Percentiles rank a stretch among this genome's conserved stretches.
These are phyloP conservation scores for Didymella sp. DNA, from an alignment of 2,329 filamentous ascomycete genomes.

Conservation along the genomic window DNA sequence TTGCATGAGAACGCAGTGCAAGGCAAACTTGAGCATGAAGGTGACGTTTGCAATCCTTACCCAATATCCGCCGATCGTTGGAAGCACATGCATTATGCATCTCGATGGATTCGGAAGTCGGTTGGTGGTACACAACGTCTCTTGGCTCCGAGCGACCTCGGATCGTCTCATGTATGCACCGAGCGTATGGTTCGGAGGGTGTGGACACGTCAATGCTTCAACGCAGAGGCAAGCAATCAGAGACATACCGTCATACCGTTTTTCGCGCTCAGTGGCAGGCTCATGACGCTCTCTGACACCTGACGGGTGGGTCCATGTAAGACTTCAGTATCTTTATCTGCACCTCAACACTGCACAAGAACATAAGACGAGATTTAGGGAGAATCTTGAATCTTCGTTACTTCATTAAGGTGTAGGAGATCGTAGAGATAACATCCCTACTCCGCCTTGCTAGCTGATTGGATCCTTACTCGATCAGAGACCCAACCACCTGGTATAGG, in stretches of 20 bases:
- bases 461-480: not conserved
- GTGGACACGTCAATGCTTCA: not conserved
- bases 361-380: not conserved
- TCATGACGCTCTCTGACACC: conserved; percentile 1
- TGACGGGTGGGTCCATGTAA: not conserved
- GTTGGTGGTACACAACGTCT: conserved; percentile 13
- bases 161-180: not conserved
- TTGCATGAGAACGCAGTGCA: conserved; percentile 1
- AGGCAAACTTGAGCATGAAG: not conserved
- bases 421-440: conserved; percentile 3
- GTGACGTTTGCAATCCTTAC: not conserved
- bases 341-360: not conserved
- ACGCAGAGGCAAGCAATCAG: not conserved
- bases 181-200: not conserved
- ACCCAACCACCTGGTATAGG: conserved; percentile 12
- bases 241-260: not conserved
- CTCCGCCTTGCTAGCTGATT: not conserved
- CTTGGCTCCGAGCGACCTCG: conserved; percentile 1
- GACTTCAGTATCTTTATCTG: not conserved
- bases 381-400: conserved; percentile 1
- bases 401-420: conserved; percentile 6
- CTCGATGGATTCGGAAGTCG: not conserved
- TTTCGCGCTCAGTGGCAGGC: not conserved
- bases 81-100: conserved; percentile 6
- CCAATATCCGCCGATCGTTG: not conserved